Evolutionary conservation across 192 early-diverging fungal species (phyloP), one percentile per base, ranked within the genome.

Genomic region (Phycomyces nitens): DNA sequence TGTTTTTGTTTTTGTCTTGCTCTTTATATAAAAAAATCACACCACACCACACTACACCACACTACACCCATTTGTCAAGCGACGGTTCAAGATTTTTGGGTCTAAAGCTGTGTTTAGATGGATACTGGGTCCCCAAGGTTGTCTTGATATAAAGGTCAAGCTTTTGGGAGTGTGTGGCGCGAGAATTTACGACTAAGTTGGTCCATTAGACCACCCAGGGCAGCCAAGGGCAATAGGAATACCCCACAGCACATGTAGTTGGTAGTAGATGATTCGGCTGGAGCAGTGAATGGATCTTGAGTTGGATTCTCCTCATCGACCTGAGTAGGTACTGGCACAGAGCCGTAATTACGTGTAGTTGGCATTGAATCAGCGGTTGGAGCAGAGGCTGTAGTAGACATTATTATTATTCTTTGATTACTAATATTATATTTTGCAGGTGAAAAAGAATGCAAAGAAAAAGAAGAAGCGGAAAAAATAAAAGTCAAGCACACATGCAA

Each of bases 241-340:
- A 68, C 44, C 43, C 66, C 66, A 58, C 64, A 66, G 29, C 70
- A 72, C 21, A 14, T 24, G 24, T 56, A 64, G 24, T 60, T 65
- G n/a, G 59, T 72, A 41, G 49, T 72, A 26, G 70, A 72, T 11
- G 58, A 40, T 62, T 66, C 53, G 0, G 38, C 38, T 12, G 70
- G 64, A 16, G 70, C 61, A 29, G 70, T 72, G 21, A 66, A 72
- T 22, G 70, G 70, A 14, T 72, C 70, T 27, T 66, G 58, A 16
- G 70, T 72, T 21, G 67, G 67, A 43, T 68, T 58, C 21, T 65
- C 41, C 10, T 51, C 58, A 34, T 62, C 60, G 42, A 34, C 29
- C 29, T 34, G 29, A 34, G 29, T 7, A 34, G 29, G 29, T 34
- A 7, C 29, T 5, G 29, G 7, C 7, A 34, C 29, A 5, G 29